Conservation (phyloP, 257 asterid genomes). For the Schizonepeta tenuifolia region DNA sequence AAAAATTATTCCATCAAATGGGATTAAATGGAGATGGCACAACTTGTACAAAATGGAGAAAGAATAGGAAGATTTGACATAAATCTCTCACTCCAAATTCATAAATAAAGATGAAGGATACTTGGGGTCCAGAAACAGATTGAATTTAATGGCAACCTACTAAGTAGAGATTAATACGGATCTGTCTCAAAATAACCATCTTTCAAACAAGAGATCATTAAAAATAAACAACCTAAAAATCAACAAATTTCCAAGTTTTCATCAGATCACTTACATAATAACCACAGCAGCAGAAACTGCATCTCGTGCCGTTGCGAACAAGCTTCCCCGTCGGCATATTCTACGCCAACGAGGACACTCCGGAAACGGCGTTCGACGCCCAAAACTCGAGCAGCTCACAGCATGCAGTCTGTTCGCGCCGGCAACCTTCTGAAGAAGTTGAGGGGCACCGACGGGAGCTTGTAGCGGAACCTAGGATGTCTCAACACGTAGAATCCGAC, state of each 20-base stretch:
- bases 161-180: conserved; percentile 37
- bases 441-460: conserved; percentile 69
- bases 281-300: conserved; percentile 32
- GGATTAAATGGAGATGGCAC: background rate
- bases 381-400: conserved; percentile 37
- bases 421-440: conserved; percentile 79
- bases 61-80: background rate
- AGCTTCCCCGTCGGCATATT: conserved; percentile 28
- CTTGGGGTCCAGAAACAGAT: conserved; percentile 32
- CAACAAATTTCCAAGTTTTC: conserved; percentile 42
- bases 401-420: conserved; percentile 71
- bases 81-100: conserved; percentile 13
- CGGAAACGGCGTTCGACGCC: background rate
- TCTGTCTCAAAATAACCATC: conserved; percentile 30
- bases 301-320: conserved; percentile 26
- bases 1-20: background rate
- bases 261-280: conserved; percentile 34
- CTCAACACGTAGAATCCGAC: conserved; percentile 65
- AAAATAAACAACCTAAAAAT: conserved; percentile 38
- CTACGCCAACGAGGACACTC: conserved; percentile 7
- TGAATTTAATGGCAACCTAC: conserved; percentile 45
- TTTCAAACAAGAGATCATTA: conserved; percentile 30
- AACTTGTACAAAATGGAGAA: background rate
- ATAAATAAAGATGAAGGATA: conserved; percentile 24
- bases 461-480: conserved; percentile 71